Conservation (phyloP, 148 eudicot genomes). For the Arctostaphylos glauca region DNA sequence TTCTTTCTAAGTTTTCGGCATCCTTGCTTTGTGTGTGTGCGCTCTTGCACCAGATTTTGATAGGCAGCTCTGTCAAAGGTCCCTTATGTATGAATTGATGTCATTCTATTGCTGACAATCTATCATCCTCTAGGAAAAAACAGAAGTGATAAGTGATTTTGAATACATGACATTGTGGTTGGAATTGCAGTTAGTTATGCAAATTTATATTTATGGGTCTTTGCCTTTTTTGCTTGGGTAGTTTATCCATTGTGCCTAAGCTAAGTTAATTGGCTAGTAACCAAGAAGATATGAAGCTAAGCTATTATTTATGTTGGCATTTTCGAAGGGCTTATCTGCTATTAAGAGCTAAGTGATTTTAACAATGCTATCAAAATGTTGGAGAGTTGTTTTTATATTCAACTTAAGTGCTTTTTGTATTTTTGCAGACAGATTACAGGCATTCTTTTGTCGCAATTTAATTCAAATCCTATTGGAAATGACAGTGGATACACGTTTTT, state of each 20-base stretch:
- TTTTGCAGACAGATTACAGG: not conserved
- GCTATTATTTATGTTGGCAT: not conserved
- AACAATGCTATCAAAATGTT: not conserved
- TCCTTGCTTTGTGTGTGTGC: not conserved
- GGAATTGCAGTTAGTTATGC: not conserved
- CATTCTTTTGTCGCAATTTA: not conserved
- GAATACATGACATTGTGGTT: not conserved
- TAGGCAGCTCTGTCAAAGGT: not conserved
- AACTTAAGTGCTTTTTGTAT: not conserved
- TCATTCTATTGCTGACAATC: not conserved
- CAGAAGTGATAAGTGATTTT: not conserved
- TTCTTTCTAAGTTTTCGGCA: not conserved
- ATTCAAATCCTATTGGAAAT: not conserved
- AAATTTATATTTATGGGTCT: not conserved
- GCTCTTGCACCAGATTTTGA: not conserved
- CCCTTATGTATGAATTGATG: not conserved
- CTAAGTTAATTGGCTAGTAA: not conserved
- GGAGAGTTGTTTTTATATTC: not conserved
- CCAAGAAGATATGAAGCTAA: conserved; percentile 2
- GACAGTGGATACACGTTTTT: not conserved
- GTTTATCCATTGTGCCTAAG: not conserved
- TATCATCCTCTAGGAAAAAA: not conserved
- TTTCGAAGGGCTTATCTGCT: not conserved
- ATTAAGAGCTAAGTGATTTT: not conserved
- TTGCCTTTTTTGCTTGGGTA: not conserved